Percentiles rank a stretch among this genome's conserved stretches.
Evolutionary conservation across 805 yeast species (phyloP).

Genomic region (Schwanniomyces vanrijiae): DNA sequence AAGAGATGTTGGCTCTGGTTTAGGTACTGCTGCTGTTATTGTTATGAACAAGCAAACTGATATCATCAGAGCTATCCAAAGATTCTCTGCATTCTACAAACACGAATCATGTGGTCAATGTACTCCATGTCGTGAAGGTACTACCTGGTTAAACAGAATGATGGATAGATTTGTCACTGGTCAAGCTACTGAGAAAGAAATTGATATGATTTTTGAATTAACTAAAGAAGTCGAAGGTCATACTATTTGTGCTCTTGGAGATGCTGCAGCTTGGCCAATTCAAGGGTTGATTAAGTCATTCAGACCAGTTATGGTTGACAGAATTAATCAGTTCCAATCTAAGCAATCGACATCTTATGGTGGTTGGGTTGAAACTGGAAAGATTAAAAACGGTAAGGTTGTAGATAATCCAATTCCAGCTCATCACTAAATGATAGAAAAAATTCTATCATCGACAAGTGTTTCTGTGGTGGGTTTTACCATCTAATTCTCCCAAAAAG

Average conservation of each 20-base stretch:
- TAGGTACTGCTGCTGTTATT: slow-evolving; percentile 92
- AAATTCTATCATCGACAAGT: not conserved
- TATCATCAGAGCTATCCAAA: slow-evolving; percentile 80
- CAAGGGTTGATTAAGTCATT: slow-evolving; percentile 85
- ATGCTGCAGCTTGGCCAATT: slow-evolving; percentile 92
- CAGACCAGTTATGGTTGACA: slow-evolving; percentile 77
- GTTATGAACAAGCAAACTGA: slow-evolving; percentile 88
- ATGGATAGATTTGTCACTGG: slow-evolving; percentile 81
- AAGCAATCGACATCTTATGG: slow-evolving; percentile 56
- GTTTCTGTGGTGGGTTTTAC: not conserved
- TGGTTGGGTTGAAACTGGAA: slow-evolving; percentile 72
- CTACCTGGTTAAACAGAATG: slow-evolving; percentile 80
- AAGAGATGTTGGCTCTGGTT: slow-evolving; percentile 81
- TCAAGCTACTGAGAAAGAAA: slow-evolving; percentile 78
- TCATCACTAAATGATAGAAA: slow-evolving; percentile 24
- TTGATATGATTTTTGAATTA: slow-evolving; percentile 81
- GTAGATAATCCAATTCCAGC: slow-evolving; percentile 58
- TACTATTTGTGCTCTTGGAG: slow-evolving; percentile 90
- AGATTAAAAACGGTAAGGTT: slow-evolving; percentile 62
- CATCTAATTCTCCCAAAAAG: not conserved
- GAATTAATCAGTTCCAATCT: slow-evolving; percentile 62
- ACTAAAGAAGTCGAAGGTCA: slow-evolving; percentile 89
- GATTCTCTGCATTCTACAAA: slow-evolving; percentile 80
- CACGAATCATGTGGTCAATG: slow-evolving; percentile 95
- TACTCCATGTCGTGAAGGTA: slow-evolving; percentile 94